Evolutionary conservation across 768 basidiomycete species (phyloP).

Genomic region (Lyophyllum atratum): DNA sequence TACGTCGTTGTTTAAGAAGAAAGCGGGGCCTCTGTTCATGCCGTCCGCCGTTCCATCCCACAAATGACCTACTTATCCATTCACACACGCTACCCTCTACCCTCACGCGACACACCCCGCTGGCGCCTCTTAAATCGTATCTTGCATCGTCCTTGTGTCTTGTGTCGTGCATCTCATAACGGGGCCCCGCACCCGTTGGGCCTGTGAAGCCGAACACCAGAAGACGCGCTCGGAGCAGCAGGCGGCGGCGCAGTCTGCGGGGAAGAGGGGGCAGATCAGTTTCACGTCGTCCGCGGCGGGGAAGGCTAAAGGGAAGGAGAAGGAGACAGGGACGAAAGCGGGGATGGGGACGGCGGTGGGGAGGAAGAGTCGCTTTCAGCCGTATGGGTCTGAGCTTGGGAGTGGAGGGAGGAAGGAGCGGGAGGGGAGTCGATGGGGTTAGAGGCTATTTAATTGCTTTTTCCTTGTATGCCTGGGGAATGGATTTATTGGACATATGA

Average conservation of each 20-base stretch:
- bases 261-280: slow-evolving; percentile 62
- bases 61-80: background rate
- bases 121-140: background rate
- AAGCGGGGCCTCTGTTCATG: slow-evolving; percentile 21
- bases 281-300: slow-evolving; percentile 42
- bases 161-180: slow-evolving; percentile 21
- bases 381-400: slow-evolving; percentile 17
- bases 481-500: too few species aligned
- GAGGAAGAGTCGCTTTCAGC: slow-evolving; percentile 33
- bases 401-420: background rate
- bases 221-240: slow-evolving; percentile 66
- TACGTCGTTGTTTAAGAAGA: slow-evolving; percentile 37
- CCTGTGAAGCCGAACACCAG: slow-evolving; percentile 58
- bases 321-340: background rate
- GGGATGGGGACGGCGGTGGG: slow-evolving; percentile 12
- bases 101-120: background rate
- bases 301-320: slow-evolving; percentile 13
- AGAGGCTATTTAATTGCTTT: background rate
- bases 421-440: slow-evolving; percentile 5
- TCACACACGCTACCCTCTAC: background rate
- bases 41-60: slow-evolving; percentile 13
- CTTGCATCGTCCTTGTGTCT: slow-evolving; percentile 3
- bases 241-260: slow-evolving; percentile 47
- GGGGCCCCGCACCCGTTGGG: slow-evolving; percentile 8
- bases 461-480: background rate